Evolutionary conservation across 2,329 filamentous ascomycete genomes (phyloP).

Genomic region (Trichoderma sp.): DNA sequence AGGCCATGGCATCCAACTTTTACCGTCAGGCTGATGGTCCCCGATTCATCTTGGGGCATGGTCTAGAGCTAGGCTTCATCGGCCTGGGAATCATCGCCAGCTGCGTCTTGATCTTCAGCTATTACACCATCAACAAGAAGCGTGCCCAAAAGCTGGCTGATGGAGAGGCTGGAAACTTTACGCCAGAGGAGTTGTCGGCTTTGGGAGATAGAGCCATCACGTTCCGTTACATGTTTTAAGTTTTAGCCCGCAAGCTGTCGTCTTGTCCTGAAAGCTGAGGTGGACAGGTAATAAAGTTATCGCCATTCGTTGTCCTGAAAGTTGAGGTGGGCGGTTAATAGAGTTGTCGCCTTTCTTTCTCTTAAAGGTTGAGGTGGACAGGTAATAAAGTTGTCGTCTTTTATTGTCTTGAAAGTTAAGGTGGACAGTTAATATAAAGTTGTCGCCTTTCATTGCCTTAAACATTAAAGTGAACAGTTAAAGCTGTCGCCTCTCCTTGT

Average conservation of each 20-base stretch:
- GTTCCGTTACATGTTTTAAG: conserved; percentile 57
- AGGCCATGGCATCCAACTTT: conserved; percentile 70
- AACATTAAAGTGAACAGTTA: background rate
- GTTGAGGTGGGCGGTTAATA: background rate
- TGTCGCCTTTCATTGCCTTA: background rate
- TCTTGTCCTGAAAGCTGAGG: background rate
- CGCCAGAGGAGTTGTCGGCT: conserved; percentile 51
- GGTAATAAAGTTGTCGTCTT: no score
- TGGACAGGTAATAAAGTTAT: background rate
- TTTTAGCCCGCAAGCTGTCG: background rate
- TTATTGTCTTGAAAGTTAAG: background rate
- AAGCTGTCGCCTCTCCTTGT: background rate
- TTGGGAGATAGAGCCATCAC: conserved; percentile 60
- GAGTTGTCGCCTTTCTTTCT: no score
- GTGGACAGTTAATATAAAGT: background rate
- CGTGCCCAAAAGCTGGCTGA: conserved; percentile 45
- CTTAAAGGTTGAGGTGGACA: background rate
- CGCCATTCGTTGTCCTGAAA: background rate
- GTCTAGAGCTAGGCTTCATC: conserved; percentile 50
- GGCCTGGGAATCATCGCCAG: conserved; percentile 43
- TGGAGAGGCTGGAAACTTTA: conserved; percentile 38
- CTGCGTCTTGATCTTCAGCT: conserved; percentile 45
- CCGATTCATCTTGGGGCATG: conserved; percentile 49
- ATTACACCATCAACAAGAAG: conserved; percentile 57
- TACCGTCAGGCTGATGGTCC: conserved; percentile 54